phyloP scores from a whole-genome alignment of 352 stramenopile species.

The Pythium insidiosum region DNA sequence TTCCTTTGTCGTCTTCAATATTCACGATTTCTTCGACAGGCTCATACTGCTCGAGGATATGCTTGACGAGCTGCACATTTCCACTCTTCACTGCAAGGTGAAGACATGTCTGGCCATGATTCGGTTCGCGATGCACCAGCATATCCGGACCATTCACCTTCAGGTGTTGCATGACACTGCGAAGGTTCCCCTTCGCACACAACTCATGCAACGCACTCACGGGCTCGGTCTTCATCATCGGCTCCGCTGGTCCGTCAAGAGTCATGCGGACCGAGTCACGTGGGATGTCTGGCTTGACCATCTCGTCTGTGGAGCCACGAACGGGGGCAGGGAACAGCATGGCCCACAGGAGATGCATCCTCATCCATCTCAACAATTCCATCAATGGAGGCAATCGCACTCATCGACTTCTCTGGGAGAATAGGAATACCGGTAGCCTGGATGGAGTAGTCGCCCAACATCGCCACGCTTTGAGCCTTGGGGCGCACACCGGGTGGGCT shows the following conservation, averaged over 20 bases:
- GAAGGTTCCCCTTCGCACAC: slow-evolving; percentile 74
- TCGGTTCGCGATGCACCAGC: slow-evolving; percentile 65
- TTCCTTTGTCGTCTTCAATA: slow-evolving; percentile 83
- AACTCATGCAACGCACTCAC: slow-evolving; percentile 77
- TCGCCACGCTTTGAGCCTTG: slow-evolving; percentile 51
- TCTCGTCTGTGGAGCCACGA: slow-evolving; percentile 3
- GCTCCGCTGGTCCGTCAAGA: slow-evolving; percentile 51
- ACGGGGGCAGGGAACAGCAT: slow-evolving; percentile 29
- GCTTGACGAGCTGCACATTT: slow-evolving; percentile 74
- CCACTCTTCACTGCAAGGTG: slow-evolving; percentile 80
- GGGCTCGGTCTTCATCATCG: slow-evolving; percentile 70
- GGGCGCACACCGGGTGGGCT: slow-evolving; percentile 8
- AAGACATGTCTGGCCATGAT: slow-evolving; percentile 77
- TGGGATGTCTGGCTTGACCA: slow-evolving; percentile 22
- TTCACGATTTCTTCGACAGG: slow-evolving; percentile 75
- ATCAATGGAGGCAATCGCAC: slow-evolving; percentile 45
- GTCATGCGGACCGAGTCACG: slow-evolving; percentile 62
- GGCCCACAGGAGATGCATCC: slow-evolving; percentile 20
- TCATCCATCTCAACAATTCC: slow-evolving; percentile 19
- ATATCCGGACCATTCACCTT: slow-evolving; percentile 60
- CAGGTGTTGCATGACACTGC: slow-evolving; percentile 65
- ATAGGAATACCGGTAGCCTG: slow-evolving; percentile 51
- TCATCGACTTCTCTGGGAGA: slow-evolving; percentile 39
- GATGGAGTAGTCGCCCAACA: slow-evolving; percentile 67
- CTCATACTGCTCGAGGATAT: slow-evolving; percentile 78